Percentiles rank a stretch among this genome's conserved stretches.
Evolutionary conservation across 148 eudicot species (phyloP).

Genomic region (Camellia sinensis): DNA sequence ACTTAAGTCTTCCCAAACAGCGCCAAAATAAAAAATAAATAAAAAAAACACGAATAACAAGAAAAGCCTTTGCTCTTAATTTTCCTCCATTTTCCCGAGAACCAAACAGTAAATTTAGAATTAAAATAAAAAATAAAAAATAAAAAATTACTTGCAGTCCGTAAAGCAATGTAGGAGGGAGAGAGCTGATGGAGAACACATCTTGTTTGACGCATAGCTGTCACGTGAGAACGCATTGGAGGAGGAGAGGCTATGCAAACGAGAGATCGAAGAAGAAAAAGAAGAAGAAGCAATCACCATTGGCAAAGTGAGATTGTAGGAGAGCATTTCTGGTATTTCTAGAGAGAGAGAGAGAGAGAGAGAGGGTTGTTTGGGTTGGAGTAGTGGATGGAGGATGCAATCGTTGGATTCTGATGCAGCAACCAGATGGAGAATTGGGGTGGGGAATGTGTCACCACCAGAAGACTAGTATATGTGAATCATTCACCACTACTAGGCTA

Average conservation of each 20-base stretch:
- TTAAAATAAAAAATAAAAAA: not conserved
- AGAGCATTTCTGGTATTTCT: too few relatives aligned
- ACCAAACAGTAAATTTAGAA: not conserved
- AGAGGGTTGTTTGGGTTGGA: not conserved
- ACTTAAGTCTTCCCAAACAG: too few relatives aligned
- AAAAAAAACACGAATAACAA: not conserved
- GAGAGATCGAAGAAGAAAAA: constrained; percentile 2
- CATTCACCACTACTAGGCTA: too few relatives aligned
- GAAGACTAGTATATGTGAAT: too few relatives aligned
- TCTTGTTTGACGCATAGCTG: not conserved
- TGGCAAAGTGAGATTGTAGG: not conserved
- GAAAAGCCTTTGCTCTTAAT: not conserved
- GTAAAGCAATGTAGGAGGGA: constrained; percentile 17
- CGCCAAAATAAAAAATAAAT: too few relatives aligned
- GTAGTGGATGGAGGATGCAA: not conserved
- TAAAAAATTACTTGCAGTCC: constrained; percentile 8
- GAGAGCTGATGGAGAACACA: not conserved
- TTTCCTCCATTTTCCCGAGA: not conserved
- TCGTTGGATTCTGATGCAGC: constrained; percentile 8
- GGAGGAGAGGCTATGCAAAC: not conserved
- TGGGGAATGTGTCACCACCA: too few relatives aligned
- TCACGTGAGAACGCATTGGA: not conserved
- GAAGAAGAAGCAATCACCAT: constrained; percentile 18
- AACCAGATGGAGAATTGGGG: not conserved
- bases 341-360: not conserved